These are phyloP conservation scores for Isatis lusitanica DNA, from an alignment of 441 rosid genomes.

Conservation along the genomic window DNA sequence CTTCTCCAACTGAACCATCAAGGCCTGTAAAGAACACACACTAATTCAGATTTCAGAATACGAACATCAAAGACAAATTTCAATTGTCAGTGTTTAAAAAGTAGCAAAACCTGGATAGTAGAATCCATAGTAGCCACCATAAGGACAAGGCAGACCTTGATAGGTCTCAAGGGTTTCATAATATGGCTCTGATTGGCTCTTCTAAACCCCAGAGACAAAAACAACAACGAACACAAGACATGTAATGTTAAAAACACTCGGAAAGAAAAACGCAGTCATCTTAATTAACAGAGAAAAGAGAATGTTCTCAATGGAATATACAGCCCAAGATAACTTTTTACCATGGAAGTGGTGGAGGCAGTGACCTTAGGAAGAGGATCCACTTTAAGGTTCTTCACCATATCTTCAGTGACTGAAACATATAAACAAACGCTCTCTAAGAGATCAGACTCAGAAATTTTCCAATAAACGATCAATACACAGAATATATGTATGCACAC, in stretches of 20 bases:
- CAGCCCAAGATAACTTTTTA: neutral
- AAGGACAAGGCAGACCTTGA: slow-evolving; percentile 40
- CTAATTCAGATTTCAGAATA: slow-evolving; percentile 17
- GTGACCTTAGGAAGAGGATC: slow-evolving; percentile 39
- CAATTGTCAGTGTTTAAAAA: neutral
- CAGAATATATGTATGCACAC: neutral
- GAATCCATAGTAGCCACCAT: slow-evolving; percentile 39
- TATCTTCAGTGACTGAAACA: slow-evolving; percentile 42
- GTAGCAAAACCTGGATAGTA: slow-evolving; percentile 43
- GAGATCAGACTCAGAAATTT: slow-evolving; percentile 2
- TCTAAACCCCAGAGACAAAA: neutral
- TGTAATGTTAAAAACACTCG: neutral
- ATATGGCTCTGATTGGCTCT: slow-evolving; percentile 38
- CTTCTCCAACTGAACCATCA: slow-evolving; percentile 38
- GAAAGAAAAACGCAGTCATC: neutral
- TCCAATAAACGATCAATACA: slow-evolving; percentile 1
- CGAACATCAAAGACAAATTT: neutral
- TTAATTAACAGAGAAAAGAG: neutral
- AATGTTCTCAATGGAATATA: neutral
- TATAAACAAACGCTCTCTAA: neutral
- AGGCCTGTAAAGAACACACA: slow-evolving; percentile 35
- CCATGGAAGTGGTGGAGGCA: slow-evolving; percentile 39
- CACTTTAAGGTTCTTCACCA: slow-evolving; percentile 44
- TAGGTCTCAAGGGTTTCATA: slow-evolving; percentile 38
- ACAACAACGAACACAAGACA: neutral